A percentile compares a stretch with the other conserved stretches of the same genome.
Evolutionary conservation across 345 rosid species (phyloP).

Genomic region (Populus davidiana): DNA sequence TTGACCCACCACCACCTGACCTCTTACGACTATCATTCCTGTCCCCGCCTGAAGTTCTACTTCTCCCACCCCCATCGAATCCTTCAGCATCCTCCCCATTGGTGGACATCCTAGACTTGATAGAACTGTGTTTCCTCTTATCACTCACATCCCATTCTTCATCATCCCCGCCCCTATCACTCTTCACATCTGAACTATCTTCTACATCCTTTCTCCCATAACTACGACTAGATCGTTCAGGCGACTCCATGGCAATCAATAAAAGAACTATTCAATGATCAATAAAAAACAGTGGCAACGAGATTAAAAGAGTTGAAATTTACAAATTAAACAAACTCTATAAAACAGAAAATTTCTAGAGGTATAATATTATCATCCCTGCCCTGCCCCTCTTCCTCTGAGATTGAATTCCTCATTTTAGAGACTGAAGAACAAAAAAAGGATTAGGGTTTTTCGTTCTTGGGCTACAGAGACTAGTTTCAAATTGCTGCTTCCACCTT

Average conservation of each 20-base stretch:
- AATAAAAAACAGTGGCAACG: not conserved
- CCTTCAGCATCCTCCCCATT: conserved; percentile 57
- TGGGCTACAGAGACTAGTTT: too few species aligned
- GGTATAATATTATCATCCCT: not conserved
- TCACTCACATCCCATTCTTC: conserved; percentile 59
- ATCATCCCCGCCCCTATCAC: conserved; percentile 49
- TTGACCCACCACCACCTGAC: conserved; percentile 41
- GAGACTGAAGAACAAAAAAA: too few species aligned
- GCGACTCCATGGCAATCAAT: conserved; percentile 50
- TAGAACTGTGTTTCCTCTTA: conserved; percentile 60
- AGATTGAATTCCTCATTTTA: too few species aligned
- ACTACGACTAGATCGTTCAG: conserved; percentile 44
- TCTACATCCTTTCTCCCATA: conserved; percentile 42
- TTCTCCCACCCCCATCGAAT: conserved; percentile 49
- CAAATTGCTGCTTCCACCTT: too few species aligned
- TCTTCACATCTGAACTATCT: conserved; percentile 40
- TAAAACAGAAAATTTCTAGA: not conserved
- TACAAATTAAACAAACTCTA: not conserved
- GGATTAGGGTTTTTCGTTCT: too few species aligned
- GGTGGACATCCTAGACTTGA: conserved; percentile 54
- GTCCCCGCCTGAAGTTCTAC: conserved; percentile 53
- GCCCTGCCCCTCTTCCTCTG: too few species aligned
- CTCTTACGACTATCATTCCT: conserved; percentile 59
- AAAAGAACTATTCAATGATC: not conserved
- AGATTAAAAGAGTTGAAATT: not conserved